Evolutionary conservation across 75 land plant species (phyloP), one percentile per base, ranked within the genome.

Genomic region (Cryptomeria japonica): DNA sequence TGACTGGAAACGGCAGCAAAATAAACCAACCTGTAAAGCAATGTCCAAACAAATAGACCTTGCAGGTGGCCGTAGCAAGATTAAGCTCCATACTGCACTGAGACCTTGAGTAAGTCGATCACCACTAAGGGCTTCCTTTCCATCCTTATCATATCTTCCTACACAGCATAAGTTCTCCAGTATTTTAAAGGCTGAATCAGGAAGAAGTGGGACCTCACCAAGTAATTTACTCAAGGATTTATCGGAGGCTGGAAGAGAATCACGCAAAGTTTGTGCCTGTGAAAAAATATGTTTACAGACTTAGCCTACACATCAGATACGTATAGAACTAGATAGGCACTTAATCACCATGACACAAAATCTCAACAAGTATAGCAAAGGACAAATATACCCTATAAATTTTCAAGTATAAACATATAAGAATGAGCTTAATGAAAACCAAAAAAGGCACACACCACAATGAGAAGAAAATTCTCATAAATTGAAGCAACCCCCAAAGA

Each of bases 61-160:
- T 83, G 91, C 86, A 2, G 99, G 91, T 46, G 99, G 99, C 83
- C 99, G 94, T 64, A 91, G 90, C 91, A 96, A 88, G 77, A 97
- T 96, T 34, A 98, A 92, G 89, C 89, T 95, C 99, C 99, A 98
- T 11, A 96, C 90, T 91, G 94, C 89, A 88, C 90, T 94, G 16
- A 98, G 95, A 58, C 99, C 99, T 93, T 97, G 99, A 82, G 96
- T 97, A 78, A 97, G 93, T 36, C 96, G 91, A 86, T 98, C 99
- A 86, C 97, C 95, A 90, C 87, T 91, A 41, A 78, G 93, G 37
- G 83, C 64, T 39, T 91, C 96, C 88, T 94, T 94, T 11, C 87
- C 92, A 75, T 86, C 87, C 72, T 87, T 93, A 2, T 88, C 89
- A 49, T 39, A 49, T 55, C 53, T 90, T 56, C 84, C 93, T 84